These are phyloP conservation scores for Chaetomium sp. DNA, from an alignment of 2,329 filamentous ascomycete species.

Conservation along the genomic window DNA sequence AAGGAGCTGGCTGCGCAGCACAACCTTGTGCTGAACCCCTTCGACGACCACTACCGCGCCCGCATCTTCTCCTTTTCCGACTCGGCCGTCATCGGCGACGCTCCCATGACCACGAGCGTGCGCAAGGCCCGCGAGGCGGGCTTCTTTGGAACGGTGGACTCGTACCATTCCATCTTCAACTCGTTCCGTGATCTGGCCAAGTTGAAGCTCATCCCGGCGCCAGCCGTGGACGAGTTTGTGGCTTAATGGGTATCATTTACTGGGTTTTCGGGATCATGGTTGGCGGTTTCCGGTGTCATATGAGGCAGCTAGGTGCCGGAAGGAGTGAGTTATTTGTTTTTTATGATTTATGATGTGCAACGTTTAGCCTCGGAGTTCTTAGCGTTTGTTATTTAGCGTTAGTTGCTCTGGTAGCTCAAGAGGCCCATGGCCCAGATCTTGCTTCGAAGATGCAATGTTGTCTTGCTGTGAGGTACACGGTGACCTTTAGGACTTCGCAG, in stretches of 20 bases:
- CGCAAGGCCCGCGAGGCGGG: slow-evolving; percentile 39
- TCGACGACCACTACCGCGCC: slow-evolving; percentile 51
- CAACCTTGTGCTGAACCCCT: slow-evolving; percentile 44
- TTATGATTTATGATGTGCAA: not conserved
- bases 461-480: not conserved
- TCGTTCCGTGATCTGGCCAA: slow-evolving; percentile 28
- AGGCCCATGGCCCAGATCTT: not conserved
- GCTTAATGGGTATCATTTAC: not conserved
- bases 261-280: not conserved
- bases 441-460: not conserved
- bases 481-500: not conserved
- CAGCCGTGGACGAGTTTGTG: slow-evolving; percentile 9
- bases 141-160: slow-evolving; percentile 42
- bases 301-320: not conserved
- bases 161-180: slow-evolving; percentile 36
- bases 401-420: not conserved
- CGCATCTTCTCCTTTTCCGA: slow-evolving; percentile 47
- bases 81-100: slow-evolving; percentile 36
- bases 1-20: slow-evolving; percentile 47
- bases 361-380: not conserved
- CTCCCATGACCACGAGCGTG: slow-evolving; percentile 36
- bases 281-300: not conserved
- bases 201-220: slow-evolving; percentile 27
- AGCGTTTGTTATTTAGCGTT: not conserved
- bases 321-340: not conserved